Conservation (phyloP, 306 rosid genomes). For the Sphenostylis stenocarpa region DNA sequence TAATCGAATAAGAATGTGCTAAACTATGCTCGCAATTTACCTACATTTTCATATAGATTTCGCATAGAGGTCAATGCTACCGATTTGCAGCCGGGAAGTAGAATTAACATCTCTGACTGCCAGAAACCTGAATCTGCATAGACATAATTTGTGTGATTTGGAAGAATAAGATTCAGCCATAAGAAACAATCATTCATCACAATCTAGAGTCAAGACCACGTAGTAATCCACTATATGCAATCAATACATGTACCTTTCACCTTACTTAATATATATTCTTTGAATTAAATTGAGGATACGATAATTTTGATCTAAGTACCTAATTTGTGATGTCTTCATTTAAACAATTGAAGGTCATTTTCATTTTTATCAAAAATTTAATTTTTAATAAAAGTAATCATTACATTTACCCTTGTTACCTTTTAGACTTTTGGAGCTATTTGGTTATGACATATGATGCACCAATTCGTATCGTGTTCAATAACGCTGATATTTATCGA, state of each 20-base stretch:
- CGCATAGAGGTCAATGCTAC: conserved; percentile 80
- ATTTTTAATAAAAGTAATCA: not conserved
- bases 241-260: not conserved
- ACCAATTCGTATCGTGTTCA: too few species aligned
- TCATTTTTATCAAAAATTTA: not conserved
- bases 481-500: too few species aligned
- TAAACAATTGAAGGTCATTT: not conserved
- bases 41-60: conserved; percentile 24
- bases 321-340: not conserved
- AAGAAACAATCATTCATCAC: not conserved
- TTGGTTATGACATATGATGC: too few species aligned
- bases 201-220: too few species aligned
- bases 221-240: not conserved
- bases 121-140: conserved; percentile 75
- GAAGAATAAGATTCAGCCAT: not conserved
- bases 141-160: conserved; percentile 16
- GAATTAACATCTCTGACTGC: conserved; percentile 57
- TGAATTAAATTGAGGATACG: not conserved
- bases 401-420: not conserved
- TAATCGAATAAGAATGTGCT: not conserved
- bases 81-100: conserved; percentile 76
- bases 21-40: not conserved
- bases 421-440: not conserved
- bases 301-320: not conserved
- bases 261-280: not conserved